phyloP scores from a whole-genome alignment of 306 rosid genomes.

The Dalbergia cochinchinensis region DNA sequence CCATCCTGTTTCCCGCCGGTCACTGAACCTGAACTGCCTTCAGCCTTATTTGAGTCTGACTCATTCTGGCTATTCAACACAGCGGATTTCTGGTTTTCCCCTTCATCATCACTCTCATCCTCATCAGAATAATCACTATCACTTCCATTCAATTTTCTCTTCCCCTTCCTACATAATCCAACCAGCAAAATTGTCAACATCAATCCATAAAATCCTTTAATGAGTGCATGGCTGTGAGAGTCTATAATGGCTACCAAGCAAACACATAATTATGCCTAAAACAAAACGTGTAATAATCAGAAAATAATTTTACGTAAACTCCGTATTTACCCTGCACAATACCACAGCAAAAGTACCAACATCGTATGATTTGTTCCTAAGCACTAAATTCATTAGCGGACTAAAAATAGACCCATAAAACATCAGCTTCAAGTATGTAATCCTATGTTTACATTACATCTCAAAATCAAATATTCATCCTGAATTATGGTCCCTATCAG shows the following conservation, averaged over 20 bases:
- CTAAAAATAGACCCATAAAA: background rate
- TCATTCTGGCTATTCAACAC: conserved; percentile 60
- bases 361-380: background rate
- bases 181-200: conserved; percentile 44
- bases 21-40: conserved; percentile 75
- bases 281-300: background rate
- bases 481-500: background rate
- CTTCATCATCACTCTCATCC: conserved; percentile 54
- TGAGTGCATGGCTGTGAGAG: background rate
- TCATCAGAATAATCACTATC: conserved; percentile 77
- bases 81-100: conserved; percentile 61
- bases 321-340: background rate
- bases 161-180: conserved; percentile 80
- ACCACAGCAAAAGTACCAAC: background rate
- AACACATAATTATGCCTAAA: background rate
- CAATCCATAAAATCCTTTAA: conserved; percentile 7
- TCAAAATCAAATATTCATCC: background rate
- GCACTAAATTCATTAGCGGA: background rate
- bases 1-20: conserved; percentile 60
- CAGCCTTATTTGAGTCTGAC: conserved; percentile 68
- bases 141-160: conserved; percentile 70
- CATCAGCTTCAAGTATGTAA: background rate
- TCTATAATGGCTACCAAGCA: background rate
- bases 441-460: background rate
- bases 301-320: background rate